These are phyloP conservation scores for Botrytis cinerea DNA, from an alignment of 2,329 filamentous ascomycete genomes.

Conservation along the genomic window DNA sequence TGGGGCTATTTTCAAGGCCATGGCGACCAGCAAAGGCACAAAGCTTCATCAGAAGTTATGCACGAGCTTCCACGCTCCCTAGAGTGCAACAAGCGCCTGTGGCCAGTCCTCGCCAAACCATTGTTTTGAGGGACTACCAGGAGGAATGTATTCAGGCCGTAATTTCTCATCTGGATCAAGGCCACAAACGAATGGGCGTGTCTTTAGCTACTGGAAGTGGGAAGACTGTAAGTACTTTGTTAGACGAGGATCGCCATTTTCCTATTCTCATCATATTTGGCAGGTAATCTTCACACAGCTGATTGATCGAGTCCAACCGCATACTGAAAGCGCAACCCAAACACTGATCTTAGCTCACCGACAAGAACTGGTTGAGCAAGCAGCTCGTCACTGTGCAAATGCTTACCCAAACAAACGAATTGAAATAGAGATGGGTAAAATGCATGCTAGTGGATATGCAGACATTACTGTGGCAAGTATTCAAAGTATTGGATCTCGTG, in stretches of 20 bases:
- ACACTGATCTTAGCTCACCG: conserved; percentile 92
- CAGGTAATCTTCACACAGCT: conserved; percentile 95
- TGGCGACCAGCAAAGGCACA: background rate
- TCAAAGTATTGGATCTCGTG: conserved; percentile 75
- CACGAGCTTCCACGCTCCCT: conserved; percentile 25
- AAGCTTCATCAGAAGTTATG: conserved; percentile 22
- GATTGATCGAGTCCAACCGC: conserved; percentile 71
- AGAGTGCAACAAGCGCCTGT: conserved; percentile 10
- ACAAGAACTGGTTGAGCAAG: conserved; percentile 91
- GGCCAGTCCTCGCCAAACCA: conserved; percentile 28
- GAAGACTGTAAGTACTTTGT: conserved; percentile 66
- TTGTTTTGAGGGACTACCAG: conserved; percentile 80
- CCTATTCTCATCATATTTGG: conserved; percentile 4
- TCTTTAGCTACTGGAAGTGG: conserved; percentile 86
- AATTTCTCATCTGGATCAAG: conserved; percentile 64
- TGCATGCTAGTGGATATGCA: conserved; percentile 73
- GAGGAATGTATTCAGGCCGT: conserved; percentile 89
- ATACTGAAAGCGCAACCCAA: conserved; percentile 61
- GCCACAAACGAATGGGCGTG: conserved; percentile 78
- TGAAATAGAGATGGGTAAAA: conserved; percentile 87
- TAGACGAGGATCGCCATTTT: background rate
- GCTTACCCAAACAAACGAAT: conserved; percentile 80
- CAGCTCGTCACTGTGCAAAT: conserved; percentile 76
- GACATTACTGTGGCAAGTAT: conserved; percentile 95
- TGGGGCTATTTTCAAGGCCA: conserved; percentile 16